A percentile compares a stretch with the other conserved stretches of the same genome.
Conservation (phyloP, 768 basidiomycete genomes). For the Baorangia bicolor region DNA sequence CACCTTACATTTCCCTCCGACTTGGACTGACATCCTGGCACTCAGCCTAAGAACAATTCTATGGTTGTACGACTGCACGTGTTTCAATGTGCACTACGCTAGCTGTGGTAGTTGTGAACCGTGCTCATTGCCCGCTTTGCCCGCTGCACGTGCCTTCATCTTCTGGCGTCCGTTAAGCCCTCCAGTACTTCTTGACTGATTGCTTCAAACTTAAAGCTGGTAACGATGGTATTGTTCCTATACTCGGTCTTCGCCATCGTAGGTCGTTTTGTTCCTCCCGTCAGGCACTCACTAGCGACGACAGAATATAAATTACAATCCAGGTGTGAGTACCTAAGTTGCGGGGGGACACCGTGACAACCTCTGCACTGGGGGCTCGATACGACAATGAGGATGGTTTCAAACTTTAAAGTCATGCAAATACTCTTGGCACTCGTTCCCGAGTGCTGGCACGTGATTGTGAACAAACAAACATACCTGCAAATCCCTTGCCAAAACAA, state of each 20-base stretch:
- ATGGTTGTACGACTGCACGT: background rate
- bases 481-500: background rate
- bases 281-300: too few relatives aligned
- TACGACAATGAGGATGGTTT: too few relatives aligned
- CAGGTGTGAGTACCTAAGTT: too few relatives aligned
- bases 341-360: too few relatives aligned
- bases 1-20: background rate
- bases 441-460: background rate
- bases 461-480: background rate
- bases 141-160: background rate
- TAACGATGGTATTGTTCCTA: too few relatives aligned
- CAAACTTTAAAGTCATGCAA: too few relatives aligned
- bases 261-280: too few relatives aligned
- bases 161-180: background rate
- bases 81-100: background rate
- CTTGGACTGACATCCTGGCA: background rate
- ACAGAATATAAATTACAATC: too few relatives aligned
- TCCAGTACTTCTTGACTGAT: background rate
- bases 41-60: too few relatives aligned
- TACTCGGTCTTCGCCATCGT: too few relatives aligned
- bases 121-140: background rate
- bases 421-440: too few relatives aligned
- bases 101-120: background rate
- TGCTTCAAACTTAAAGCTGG: background rate
- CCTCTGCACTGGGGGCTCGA: too few relatives aligned